Conservation (phyloP, 768 basidiomycete species). For the Pholiota molesta region DNA sequence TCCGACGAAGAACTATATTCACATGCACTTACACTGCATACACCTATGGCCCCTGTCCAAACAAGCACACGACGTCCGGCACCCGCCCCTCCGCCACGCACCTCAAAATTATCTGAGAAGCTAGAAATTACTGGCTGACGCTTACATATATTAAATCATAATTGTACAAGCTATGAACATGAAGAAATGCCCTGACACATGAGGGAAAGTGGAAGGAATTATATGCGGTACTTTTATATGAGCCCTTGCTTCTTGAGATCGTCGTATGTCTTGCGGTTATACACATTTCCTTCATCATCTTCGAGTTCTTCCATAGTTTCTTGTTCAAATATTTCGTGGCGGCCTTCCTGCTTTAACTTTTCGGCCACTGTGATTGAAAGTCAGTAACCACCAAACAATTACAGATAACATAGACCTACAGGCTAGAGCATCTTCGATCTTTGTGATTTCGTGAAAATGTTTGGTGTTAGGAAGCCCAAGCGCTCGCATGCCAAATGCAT, state of each 20-base stretch:
- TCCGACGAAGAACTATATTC: constrained; percentile 86
- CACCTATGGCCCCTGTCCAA: constrained; percentile 68
- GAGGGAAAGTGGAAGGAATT: constrained; percentile 1
- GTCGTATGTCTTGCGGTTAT: constrained; percentile 97
- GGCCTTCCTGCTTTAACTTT: constrained; percentile 96
- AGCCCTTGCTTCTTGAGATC: constrained; percentile 96
- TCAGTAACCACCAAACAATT: neutral
- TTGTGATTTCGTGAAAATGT: constrained; percentile 98
- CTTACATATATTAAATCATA: constrained; percentile 7
- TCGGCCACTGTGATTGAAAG: constrained; percentile 76
- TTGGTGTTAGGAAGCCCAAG: constrained; percentile 97
- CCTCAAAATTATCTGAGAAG: constrained; percentile 25
- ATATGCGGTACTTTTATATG: constrained; percentile 47
- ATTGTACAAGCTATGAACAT: constrained; percentile 5
- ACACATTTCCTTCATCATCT: constrained; percentile 98
- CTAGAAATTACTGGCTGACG: constrained; percentile 6
- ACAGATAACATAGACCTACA: constrained; percentile 54
- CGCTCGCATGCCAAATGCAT: constrained; percentile 98
- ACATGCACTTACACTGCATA: constrained; percentile 69
- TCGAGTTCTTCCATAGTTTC: constrained; percentile 98
- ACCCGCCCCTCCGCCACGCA: constrained; percentile 42
- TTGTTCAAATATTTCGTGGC: constrained; percentile 88
- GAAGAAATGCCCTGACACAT: constrained; percentile 12
- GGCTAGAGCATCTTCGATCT: constrained; percentile 94
- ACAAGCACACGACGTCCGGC: constrained; percentile 37